These are phyloP conservation scores for Capronia americana DNA, from an alignment of 2,329 filamentous ascomycete species.

Conservation along the genomic window DNA sequence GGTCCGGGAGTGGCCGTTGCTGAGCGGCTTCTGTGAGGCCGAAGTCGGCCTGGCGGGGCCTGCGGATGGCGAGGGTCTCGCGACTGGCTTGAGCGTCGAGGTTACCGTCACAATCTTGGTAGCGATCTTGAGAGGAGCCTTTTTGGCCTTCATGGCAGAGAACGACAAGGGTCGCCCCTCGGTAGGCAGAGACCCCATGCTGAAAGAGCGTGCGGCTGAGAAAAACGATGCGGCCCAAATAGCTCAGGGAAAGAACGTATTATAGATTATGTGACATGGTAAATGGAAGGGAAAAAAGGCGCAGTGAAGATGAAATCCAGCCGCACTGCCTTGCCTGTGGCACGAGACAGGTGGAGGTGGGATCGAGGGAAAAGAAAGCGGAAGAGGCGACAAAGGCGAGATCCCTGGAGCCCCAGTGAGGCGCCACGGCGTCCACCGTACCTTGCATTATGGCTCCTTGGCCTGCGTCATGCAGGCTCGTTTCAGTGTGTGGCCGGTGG, in stretches of 20 bases:
- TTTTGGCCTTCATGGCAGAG: slow-evolving; percentile 34
- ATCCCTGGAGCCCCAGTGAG: not conserved
- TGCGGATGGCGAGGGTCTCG: slow-evolving; percentile 17
- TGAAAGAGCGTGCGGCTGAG: slow-evolving; percentile 5
- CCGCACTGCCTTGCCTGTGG: not conserved
- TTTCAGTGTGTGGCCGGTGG: not conserved
- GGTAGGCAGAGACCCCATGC: slow-evolving; percentile 29
- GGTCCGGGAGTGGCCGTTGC: slow-evolving; percentile 25
- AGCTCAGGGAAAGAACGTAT: not conserved
- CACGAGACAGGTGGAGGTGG: slow-evolving; percentile 11
- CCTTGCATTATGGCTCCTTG: slow-evolving; percentile 7
- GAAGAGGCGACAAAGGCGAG: not conserved
- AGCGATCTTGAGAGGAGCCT: slow-evolving; percentile 34
- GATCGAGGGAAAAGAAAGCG: slow-evolving; percentile 11
- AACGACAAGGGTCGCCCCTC: slow-evolving; percentile 34
- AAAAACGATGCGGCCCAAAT: slow-evolving; percentile 1
- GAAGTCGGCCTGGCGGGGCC: not conserved
- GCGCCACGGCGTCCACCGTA: slow-evolving; percentile 1
- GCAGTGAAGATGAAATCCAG: not conserved
- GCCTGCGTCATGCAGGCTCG: not conserved
- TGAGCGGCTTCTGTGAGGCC: slow-evolving; percentile 16
- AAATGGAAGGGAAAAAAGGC: slow-evolving; percentile 8
- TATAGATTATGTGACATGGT: slow-evolving; percentile 17
- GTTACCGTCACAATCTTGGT: slow-evolving; percentile 33
- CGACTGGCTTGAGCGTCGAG: slow-evolving; percentile 17